Conservation (phyloP, 306 rosid species). For the Dryas octopetala region DNA sequence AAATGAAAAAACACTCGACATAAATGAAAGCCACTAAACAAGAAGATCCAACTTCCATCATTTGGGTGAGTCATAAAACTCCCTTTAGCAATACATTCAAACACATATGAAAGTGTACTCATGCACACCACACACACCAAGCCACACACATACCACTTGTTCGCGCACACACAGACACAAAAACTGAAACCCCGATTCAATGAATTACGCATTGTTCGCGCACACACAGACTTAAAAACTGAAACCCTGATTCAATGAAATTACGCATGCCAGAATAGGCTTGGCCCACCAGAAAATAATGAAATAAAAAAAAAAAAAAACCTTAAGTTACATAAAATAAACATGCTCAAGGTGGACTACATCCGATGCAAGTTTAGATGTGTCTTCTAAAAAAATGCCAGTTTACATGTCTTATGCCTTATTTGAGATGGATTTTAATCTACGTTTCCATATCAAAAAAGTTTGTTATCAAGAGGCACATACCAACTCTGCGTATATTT, state of each 20-base stretch:
- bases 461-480: constrained; percentile 15
- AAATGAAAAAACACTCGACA: not conserved
- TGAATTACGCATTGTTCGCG: no score
- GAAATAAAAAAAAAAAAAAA: not conserved
- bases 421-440: not conserved
- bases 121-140: not conserved
- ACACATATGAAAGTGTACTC: not conserved
- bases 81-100: not conserved
- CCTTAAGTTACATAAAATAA: not conserved
- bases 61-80: not conserved
- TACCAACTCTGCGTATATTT: constrained; percentile 87
- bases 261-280: not conserved
- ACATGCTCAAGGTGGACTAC: not conserved
- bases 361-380: not conserved
- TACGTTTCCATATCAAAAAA: not conserved
- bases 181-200: no score
- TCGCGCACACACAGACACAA: no score
- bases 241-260: not conserved
- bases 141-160: no score
- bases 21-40: not conserved
- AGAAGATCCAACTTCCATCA: not conserved
- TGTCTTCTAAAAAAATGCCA: not conserved
- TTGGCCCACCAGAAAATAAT: not conserved
- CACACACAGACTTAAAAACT: not conserved
- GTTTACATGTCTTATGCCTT: constrained; percentile 1